Evolutionary conservation across 306 rosid species (phyloP), one percentile per base, ranked within the genome.

Genomic region (Malus sieversii): DNA sequence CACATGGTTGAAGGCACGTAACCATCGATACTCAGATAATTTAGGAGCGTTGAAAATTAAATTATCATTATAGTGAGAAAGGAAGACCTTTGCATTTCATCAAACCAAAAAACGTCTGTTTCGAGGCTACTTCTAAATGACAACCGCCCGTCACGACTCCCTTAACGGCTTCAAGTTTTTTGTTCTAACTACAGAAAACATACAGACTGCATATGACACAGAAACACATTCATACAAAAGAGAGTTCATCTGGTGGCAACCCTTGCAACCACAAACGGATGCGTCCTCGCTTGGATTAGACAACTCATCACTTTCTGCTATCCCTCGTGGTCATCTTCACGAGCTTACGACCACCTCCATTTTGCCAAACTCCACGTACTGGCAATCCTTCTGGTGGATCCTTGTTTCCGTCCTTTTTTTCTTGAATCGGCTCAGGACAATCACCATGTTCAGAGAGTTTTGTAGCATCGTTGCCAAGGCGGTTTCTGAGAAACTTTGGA

Each of bases 331-430:
- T 70, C 48, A 77, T 46, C 13, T 65, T 64, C 76, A 77, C 64
- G 16, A 92, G 92, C 73, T 51, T 92, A 3, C 83, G 87, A 48
- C 84, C 96, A 66, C 97, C 98, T 30, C 93, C 91, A 5, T 67
- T 95, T 78, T 88, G 83, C 97, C 99, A 95, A 62, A 92, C 99
- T 70, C 97, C 92, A 12, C 88, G 85, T 3, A 84, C 92, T 65
- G 97, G 96, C 75, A 83, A 79, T 67, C 87, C 92, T 73, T 88
- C 91, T 10, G 77, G 32, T 29, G 82, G 73, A 73, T 86, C 77
- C 57, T 70, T 78, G 75, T 78, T 75, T 33, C 73, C 84, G 59
- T 84, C 86, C 20, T 40, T 48, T 25, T 74, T 75, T 66, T 22
- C 75, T 20, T 86, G 18, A 48, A 48, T 48, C 82, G 20, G 87